These are phyloP conservation scores for Rhodotorula sphaerocarpa DNA, from an alignment of 768 basidiomycete species.

Conservation along the genomic window DNA sequence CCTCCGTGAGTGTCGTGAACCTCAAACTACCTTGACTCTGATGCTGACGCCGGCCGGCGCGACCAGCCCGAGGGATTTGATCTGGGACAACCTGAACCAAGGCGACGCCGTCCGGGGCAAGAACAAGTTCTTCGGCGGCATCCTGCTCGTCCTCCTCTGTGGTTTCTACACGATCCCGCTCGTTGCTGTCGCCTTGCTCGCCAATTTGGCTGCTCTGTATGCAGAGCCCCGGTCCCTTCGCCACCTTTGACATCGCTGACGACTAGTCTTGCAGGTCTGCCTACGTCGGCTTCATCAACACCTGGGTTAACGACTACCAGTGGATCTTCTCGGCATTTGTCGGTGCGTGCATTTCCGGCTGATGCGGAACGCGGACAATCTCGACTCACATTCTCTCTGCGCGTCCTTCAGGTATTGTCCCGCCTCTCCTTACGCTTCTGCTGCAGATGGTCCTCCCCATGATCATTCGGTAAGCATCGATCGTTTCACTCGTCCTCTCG, in stretches of 20 bases:
- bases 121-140: constrained; percentile 66
- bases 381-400: too few relatives aligned
- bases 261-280: constrained; percentile 23
- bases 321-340: constrained; percentile 72
- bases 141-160: constrained; percentile 67
- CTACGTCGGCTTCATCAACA: constrained; percentile 66
- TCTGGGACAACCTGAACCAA: constrained; percentile 84
- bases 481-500: constrained; percentile 47
- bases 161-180: constrained; percentile 93
- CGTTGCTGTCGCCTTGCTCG: constrained; percentile 77
- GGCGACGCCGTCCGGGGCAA: constrained; percentile 59
- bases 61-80: constrained; percentile 44
- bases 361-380: constrained; percentile 59
- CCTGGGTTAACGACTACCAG: constrained; percentile 60
- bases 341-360: constrained; percentile 72
- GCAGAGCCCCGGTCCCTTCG: not conserved
- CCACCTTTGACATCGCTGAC: too few relatives aligned
- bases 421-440: constrained; percentile 74
- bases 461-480: constrained; percentile 81
- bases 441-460: constrained; percentile 72
- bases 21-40: not conserved
- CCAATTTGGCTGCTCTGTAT: constrained; percentile 60
- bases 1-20: constrained; percentile 67
- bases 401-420: constrained; percentile 58
- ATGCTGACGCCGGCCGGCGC: too few relatives aligned